These are phyloP conservation scores for Hippophae tibetana DNA, from an alignment of 306 rosid genomes.

Conservation along the genomic window DNA sequence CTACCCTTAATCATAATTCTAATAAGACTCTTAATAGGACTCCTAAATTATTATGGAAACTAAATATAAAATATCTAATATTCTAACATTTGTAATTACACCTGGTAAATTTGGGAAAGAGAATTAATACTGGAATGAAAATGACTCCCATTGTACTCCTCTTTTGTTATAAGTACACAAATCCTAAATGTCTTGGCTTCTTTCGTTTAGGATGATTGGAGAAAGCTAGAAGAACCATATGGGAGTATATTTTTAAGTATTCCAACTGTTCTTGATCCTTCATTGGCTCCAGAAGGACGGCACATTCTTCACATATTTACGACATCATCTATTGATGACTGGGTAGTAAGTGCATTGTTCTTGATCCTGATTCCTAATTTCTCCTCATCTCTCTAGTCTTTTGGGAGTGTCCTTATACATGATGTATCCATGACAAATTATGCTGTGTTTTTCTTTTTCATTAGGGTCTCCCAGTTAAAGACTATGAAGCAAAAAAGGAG, in stretches of 20 bases:
- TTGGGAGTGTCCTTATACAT: background rate
- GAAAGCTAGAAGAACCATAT: constrained; percentile 66
- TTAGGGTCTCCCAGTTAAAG: constrained; percentile 61
- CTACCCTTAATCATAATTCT: too few species aligned
- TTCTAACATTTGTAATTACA: too few species aligned
- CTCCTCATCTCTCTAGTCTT: background rate
- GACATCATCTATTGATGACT: constrained; percentile 81
- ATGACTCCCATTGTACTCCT: too few species aligned
- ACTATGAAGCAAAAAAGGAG: constrained; percentile 80
- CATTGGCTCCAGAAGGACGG: constrained; percentile 78
- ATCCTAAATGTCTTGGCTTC: constrained; percentile 1
- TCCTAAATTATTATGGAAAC: too few species aligned
- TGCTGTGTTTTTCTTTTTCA: constrained; percentile 7
- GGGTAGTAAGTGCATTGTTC: constrained; percentile 49
- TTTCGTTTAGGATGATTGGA: constrained; percentile 52
- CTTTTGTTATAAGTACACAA: too few species aligned
- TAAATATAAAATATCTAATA: too few species aligned
- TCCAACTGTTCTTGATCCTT: constrained; percentile 87
- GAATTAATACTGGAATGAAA: too few species aligned
- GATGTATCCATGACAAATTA: background rate
- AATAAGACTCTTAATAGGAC: too few species aligned
- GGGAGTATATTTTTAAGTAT: constrained; percentile 92
- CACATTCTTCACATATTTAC: constrained; percentile 96
- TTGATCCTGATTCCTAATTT: background rate
- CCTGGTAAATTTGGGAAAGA: too few species aligned